Evolutionary conservation across 176 grass and related monocot genomes (phyloP), one percentile per base, ranked within the genome.

Genomic region (Aegilops speltoides): DNA sequence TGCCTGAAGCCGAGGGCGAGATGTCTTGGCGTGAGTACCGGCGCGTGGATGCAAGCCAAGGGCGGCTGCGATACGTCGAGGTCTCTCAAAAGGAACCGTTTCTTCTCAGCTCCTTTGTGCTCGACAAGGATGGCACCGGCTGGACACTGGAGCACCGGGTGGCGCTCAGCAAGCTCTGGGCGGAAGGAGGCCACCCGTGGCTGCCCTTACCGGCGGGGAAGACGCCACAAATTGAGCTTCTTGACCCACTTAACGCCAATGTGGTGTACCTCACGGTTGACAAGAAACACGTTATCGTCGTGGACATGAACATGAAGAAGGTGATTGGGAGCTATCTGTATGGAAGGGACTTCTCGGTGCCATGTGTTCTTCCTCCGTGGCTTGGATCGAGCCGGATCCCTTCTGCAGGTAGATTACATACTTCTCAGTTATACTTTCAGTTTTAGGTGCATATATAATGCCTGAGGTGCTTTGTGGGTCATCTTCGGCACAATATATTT

Each of bases 21-120:
- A 15, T 19, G 41, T 3, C 4, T 32, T 76, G 22, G 59, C 0
- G 9, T 59, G 20, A 6, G 60, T 82, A 60, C 62, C 79, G 86
- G 24, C 79, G 79, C 33, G 38, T 82, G 11, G 70, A 11, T 2
- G 73, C 83, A 50, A 88, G 80, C 36, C 64, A 83, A 15, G 73
- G 80, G 25, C 67, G 64, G 86, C 24, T 88, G 86, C 62, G 34
- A 5, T 88, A 88, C 10, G 86, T 25, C 11, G 86, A 88, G 80
- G 87, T 88, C 52, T 50, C 87, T 17, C 34, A 1, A 31, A 31
- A 60, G 17, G 86, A 72, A 24, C 69, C 69, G 13, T 72, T 40
- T 23, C 24, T 76, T 3, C 73, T 76, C 43, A 76, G 73, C 26
- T 88, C 80, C 12, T 88, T 83, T 17, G 10, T 63, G 0, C 73